Conservation (phyloP, 192 early-diverging fungal genomes). For the Gamsiella multidivaricata region DNA sequence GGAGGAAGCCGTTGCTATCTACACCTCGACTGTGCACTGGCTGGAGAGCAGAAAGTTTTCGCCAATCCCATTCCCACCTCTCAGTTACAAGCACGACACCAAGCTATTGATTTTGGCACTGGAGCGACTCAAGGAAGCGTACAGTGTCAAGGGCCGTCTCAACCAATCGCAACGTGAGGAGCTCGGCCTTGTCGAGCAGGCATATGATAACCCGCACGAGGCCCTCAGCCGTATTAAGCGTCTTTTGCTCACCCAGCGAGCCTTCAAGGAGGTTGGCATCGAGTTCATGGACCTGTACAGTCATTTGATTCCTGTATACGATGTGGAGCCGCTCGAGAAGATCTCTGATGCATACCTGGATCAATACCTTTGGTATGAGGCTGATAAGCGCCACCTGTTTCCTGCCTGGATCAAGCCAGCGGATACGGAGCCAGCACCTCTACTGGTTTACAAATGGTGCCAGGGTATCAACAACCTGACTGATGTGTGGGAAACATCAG, state of each 20-base stretch:
- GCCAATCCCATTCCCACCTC: constrained; percentile 98
- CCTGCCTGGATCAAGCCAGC: constrained; percentile 99
- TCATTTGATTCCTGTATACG: constrained; percentile 97
- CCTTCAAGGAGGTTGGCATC: constrained; percentile 99
- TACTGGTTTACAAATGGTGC: constrained; percentile 95
- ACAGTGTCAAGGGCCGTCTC: constrained; percentile 93
- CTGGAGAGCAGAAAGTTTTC: constrained; percentile 97
- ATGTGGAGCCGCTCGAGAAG: constrained; percentile 99
- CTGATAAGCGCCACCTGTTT: constrained; percentile 96
- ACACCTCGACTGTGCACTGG: constrained; percentile 98
- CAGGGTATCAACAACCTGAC: constrained; percentile 98
- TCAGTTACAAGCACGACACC: constrained; percentile 99
- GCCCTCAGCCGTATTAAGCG: constrained; percentile 92
- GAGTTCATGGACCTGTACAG: constrained; percentile 99
- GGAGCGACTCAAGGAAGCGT: constrained; percentile 94
- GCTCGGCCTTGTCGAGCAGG: constrained; percentile 97
- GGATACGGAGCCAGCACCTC: constrained; percentile 95
- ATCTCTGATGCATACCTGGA: constrained; percentile 99
- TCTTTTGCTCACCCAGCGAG: constrained; percentile 93
- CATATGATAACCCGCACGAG: constrained; percentile 96
- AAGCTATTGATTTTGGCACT: constrained; percentile 96
- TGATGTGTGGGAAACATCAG: constrained; percentile 92
- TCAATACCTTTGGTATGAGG: constrained; percentile 99
- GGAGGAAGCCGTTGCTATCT: constrained; percentile 98
- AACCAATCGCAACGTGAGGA: constrained; percentile 98